Evolutionary conservation across 1,284 basidiomycete species (phyloP).

Genomic region (Baeospora myosura): DNA sequence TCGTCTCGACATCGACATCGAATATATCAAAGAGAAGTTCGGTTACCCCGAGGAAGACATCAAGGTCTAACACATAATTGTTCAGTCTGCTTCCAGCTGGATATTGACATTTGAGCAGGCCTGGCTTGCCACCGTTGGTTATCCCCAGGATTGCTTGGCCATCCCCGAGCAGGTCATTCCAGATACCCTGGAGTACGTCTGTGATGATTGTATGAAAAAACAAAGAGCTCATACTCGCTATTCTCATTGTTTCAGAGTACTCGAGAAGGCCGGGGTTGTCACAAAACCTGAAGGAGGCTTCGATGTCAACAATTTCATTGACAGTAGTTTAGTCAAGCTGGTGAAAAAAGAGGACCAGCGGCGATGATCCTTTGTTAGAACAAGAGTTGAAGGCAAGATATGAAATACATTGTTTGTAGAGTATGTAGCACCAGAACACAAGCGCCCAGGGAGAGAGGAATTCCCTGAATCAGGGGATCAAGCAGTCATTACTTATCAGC

Average conservation of each 20-base stretch:
- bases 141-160: conserved; percentile 58
- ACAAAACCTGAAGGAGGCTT: conserved; percentile 52
- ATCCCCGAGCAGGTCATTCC: conserved; percentile 59
- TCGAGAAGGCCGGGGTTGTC: conserved; percentile 73
- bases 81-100: not conserved
- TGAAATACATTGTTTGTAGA: too few species aligned
- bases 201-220: not conserved
- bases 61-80: conserved; percentile 32
- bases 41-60: conserved; percentile 79
- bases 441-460: too few species aligned
- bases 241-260: conserved; percentile 51
- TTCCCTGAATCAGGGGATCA: too few species aligned
- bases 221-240: not conserved
- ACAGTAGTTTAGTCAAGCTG: conserved; percentile 37
- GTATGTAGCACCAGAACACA: too few species aligned
- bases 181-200: conserved; percentile 61
- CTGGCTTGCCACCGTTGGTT: conserved; percentile 77
- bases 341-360: conserved; percentile 16
- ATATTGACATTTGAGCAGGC: conserved; percentile 33
- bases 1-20: conserved; percentile 56
- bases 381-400: too few species aligned
- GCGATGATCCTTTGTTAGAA: too few species aligned
- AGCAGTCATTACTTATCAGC: too few species aligned
- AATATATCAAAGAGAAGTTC: conserved; percentile 73
- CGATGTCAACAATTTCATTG: conserved; percentile 54